Conservation (phyloP, 2,329 filamentous ascomycete genomes). For the Cadophora luteo-olivacea region DNA sequence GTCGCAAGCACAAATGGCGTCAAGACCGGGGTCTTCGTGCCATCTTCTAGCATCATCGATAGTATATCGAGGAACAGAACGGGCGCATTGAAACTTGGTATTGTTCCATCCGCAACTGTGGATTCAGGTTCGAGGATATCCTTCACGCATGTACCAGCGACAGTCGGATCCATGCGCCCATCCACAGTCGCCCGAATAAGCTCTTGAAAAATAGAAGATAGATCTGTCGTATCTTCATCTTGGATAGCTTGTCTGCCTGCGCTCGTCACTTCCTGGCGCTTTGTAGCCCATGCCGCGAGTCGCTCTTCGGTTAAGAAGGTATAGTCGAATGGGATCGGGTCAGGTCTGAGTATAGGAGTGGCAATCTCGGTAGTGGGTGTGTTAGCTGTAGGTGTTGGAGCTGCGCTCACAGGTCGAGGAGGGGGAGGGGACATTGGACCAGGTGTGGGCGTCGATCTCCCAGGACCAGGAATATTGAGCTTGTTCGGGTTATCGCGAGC, state of each 20-base stretch:
- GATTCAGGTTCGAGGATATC: conserved; percentile 71
- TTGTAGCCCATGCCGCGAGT: conserved; percentile 71
- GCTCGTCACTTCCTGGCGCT: conserved; percentile 71
- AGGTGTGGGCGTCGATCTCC: conserved; percentile 42
- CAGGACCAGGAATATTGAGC: conserved; percentile 33
- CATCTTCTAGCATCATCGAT: conserved; percentile 75
- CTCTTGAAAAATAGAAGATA: conserved; percentile 83
- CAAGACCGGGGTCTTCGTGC: conserved; percentile 57
- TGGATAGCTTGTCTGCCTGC: conserved; percentile 68
- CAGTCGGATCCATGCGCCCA: conserved; percentile 67
- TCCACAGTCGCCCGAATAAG: conserved; percentile 79
- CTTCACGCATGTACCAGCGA: conserved; percentile 75
- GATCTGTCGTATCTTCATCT: conserved; percentile 70
- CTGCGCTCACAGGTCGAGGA: conserved; percentile 40
- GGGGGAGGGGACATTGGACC: conserved; percentile 46
- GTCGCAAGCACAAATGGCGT: conserved; percentile 75
- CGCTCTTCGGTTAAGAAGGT: conserved; percentile 75
- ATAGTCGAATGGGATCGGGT: conserved; percentile 65
- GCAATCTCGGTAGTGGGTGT: conserved; percentile 37
- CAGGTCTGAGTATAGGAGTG: conserved; percentile 42
- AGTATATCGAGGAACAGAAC: conserved; percentile 84
- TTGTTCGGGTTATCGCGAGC: conserved; percentile 42
- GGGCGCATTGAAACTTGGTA: conserved; percentile 64
- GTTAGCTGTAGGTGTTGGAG: conserved; percentile 40
- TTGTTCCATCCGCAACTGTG: conserved; percentile 54